Conservation (phyloP, 1,284 basidiomycete species). For the Irpex lacteus region DNA sequence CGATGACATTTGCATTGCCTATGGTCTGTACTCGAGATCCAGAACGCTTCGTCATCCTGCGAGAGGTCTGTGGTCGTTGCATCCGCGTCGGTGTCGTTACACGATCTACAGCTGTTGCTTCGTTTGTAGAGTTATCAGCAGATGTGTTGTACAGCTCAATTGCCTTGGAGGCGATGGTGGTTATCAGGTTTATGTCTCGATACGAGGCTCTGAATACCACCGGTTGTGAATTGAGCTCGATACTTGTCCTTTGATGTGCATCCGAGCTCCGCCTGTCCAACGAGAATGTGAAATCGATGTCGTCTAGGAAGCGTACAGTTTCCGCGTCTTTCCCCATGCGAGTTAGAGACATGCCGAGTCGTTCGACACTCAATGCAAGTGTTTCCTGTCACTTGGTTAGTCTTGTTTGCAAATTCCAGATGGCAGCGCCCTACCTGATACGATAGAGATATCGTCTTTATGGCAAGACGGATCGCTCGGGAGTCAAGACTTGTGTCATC, state of each 20-base stretch:
- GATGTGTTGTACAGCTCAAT: slow-evolving; percentile 57
- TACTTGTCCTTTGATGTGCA: slow-evolving; percentile 76
- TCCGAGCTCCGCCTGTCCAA: slow-evolving; percentile 80
- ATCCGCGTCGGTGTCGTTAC: slow-evolving; percentile 3
- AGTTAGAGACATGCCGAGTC: slow-evolving; percentile 92
- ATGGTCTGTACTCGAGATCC: slow-evolving; percentile 46
- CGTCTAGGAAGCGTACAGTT: slow-evolving; percentile 89
- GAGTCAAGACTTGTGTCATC: slow-evolving; percentile 79
- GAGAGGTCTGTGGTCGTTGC: slow-evolving; percentile 2
- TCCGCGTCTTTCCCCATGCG: slow-evolving; percentile 87
- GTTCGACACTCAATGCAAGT: slow-evolving; percentile 78
- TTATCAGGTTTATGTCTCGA: slow-evolving; percentile 90
- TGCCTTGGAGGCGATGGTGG: slow-evolving; percentile 87
- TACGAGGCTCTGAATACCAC: slow-evolving; percentile 92
- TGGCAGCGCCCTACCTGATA: slow-evolving; percentile 66
- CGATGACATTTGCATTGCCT: slow-evolving; percentile 60
- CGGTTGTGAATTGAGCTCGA: slow-evolving; percentile 82
- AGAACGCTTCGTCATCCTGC: slow-evolving; percentile 26
- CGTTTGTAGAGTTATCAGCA: slow-evolving; percentile 1
- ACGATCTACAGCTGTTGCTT: background rate
- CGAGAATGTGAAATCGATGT: slow-evolving; percentile 86
- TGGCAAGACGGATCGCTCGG: slow-evolving; percentile 84
- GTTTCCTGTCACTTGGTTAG: slow-evolving; percentile 54
- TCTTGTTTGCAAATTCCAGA: background rate
- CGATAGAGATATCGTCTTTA: slow-evolving; percentile 87